Percentiles rank a stretch among this genome's conserved stretches.
These are phyloP conservation scores for Aspergillus indologenus DNA, from an alignment of 495 filamentous ascomycete species.

Conservation along the genomic window DNA sequence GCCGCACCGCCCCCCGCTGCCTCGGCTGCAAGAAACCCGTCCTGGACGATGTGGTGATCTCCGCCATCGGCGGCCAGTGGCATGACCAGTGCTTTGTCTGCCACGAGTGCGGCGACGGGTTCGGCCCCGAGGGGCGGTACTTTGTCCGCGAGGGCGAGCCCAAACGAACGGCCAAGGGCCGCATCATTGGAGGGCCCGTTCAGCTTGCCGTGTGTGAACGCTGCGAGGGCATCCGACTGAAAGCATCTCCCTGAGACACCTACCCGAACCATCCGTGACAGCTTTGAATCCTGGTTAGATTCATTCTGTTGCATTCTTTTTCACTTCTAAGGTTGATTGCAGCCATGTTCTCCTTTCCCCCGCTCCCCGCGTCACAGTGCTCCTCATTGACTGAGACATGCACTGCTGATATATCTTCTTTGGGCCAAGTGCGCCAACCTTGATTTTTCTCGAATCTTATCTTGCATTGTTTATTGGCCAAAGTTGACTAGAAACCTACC, in stretches of 20 bases:
- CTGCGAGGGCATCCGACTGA: conserved; percentile 63
- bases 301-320: background rate
- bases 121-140: conserved; percentile 59
- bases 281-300: background rate
- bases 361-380: background rate
- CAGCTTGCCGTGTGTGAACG: conserved; percentile 58
- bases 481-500: background rate
- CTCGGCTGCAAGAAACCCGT: conserved; percentile 80
- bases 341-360: background rate
- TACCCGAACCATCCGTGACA: no score
- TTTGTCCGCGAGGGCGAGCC: conserved; percentile 58
- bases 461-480: background rate
- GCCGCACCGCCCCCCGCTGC: conserved; percentile 84
- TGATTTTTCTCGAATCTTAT: background rate
- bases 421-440: background rate
- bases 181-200: conserved; percentile 46
- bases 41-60: conserved; percentile 79
- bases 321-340: background rate
- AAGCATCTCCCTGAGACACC: conserved; percentile 37
- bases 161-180: conserved; percentile 48
- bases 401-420: background rate
- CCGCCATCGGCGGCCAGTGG: conserved; percentile 89
- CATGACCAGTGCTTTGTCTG: conserved; percentile 90
- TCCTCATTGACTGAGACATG: background rate
- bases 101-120: conserved; percentile 60